A percentile compares a stretch with the other conserved stretches of the same genome.
These are phyloP conservation scores for Plasmodium relictum DNA, from an alignment of 169 alveolate genomes.

Conservation along the genomic window DNA sequence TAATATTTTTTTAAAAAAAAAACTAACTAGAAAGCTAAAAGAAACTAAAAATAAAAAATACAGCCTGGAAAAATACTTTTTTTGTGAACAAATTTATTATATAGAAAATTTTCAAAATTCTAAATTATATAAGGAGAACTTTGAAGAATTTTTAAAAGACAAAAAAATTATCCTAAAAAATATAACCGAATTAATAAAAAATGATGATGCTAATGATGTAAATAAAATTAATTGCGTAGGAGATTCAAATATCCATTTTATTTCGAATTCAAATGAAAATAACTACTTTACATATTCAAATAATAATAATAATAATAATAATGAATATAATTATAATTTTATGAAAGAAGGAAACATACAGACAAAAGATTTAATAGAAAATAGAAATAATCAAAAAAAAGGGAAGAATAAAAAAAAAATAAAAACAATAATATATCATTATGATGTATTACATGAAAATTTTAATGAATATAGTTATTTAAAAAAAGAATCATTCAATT, in stretches of 20 bases:
- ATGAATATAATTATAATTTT: neutral
- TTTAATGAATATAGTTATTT: neutral
- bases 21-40: conserved; percentile 49
- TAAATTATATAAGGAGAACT: conserved; percentile 17
- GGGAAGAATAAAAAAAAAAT: conserved; percentile 25
- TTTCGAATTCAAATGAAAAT: neutral
- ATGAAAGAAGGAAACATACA: neutral
- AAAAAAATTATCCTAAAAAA: conserved; percentile 24
- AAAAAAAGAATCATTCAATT: conserved; percentile 21
- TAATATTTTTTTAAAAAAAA: conserved; percentile 15
- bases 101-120: conserved; percentile 26
- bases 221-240: neutral
- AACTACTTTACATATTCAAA: too few relatives aligned
- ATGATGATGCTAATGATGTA: neutral
- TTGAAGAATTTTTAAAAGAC: conserved; percentile 18
- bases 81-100: conserved; percentile 51
- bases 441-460: conserved; percentile 12
- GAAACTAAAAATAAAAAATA: conserved; percentile 51
- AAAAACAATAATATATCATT: conserved; percentile 38
- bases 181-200: conserved; percentile 14
- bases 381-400: neutral
- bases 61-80: conserved; percentile 29
- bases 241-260: neutral
- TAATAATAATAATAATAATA: neutral
- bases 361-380: too few relatives aligned